Conservation (phyloP, 768 basidiomycete genomes). For the Auriculariales sp. region DNA sequence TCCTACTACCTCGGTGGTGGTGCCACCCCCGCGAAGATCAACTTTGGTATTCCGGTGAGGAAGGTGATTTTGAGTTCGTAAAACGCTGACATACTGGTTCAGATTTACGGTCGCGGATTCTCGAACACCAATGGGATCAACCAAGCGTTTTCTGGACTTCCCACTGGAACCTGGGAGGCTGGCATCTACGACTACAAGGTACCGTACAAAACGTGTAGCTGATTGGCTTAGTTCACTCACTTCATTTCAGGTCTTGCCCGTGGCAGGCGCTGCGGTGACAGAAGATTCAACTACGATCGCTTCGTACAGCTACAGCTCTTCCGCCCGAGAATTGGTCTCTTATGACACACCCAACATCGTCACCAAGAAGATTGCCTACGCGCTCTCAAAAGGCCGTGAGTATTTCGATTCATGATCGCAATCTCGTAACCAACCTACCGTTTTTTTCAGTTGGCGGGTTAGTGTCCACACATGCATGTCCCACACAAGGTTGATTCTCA, state of each 20-base stretch:
- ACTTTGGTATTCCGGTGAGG: conserved; percentile 23
- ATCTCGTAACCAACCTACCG: neutral
- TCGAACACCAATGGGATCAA: conserved; percentile 56
- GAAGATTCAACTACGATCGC: conserved; percentile 59
- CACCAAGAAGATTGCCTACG: conserved; percentile 51
- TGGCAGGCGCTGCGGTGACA: conserved; percentile 31
- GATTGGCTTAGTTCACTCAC: no score
- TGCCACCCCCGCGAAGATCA: conserved; percentile 50
- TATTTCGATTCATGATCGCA: conserved; percentile 8
- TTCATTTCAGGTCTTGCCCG: conserved; percentile 57
- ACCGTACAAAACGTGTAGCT: no score
- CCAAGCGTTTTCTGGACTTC: conserved; percentile 45
- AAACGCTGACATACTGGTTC: conserved; percentile 33
- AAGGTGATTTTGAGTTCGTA: neutral
- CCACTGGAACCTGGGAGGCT: conserved; percentile 54
- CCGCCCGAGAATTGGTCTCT: conserved; percentile 50
- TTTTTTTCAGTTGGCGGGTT: conserved; percentile 18
- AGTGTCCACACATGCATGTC: no score
- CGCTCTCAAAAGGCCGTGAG: conserved; percentile 42
- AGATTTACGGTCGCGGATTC: conserved; percentile 69
- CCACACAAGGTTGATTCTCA: no score
- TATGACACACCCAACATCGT: conserved; percentile 66
- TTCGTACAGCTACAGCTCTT: conserved; percentile 61
- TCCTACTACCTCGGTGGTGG: conserved; percentile 45
- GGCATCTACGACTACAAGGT: conserved; percentile 17